phyloP scores from a whole-genome alignment of 306 rosid species.

The Cicer bijugum region DNA sequence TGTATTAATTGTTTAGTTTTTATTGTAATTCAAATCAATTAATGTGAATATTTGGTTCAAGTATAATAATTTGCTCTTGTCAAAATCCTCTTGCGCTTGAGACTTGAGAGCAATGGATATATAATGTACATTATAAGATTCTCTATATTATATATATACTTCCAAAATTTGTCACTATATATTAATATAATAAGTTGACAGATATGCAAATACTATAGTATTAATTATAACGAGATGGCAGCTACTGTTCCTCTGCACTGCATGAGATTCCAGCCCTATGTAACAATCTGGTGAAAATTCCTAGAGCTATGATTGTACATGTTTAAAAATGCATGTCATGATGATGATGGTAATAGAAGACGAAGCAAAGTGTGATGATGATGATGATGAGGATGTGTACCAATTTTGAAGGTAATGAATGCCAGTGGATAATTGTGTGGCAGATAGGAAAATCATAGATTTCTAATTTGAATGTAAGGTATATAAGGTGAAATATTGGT shows the following conservation, averaged over 20 bases:
- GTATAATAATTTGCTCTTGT: too few species aligned
- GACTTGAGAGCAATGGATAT: neutral
- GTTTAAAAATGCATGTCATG: constrained; percentile 47
- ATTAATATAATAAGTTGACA: constrained; percentile 15
- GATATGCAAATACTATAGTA: constrained; percentile 1
- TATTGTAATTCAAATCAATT: too few species aligned
- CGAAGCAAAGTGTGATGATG: constrained; percentile 45
- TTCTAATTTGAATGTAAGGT: constrained; percentile 51
- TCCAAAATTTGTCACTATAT: constrained; percentile 23
- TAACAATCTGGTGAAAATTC: constrained; percentile 41
- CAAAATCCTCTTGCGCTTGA: too few species aligned
- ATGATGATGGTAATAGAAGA: constrained; percentile 46
- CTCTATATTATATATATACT: neutral
- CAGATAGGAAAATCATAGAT: constrained; percentile 48
- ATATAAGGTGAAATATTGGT: constrained; percentile 33
- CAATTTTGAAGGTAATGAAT: constrained; percentile 60
- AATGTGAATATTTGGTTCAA: too few species aligned
- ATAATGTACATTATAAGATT: constrained; percentile 16
- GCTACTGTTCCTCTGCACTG: constrained; percentile 41
- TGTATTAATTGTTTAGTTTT: too few species aligned
- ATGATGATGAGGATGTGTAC: constrained; percentile 58
- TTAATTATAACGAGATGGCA: constrained; percentile 40
- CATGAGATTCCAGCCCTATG: constrained; percentile 42
- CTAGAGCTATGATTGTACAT: constrained; percentile 57
- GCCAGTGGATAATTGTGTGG: constrained; percentile 62